Base-by-base conservation (phyloP, 1,139 yeast species). In the Insectozyma bohioensis region DNA sequence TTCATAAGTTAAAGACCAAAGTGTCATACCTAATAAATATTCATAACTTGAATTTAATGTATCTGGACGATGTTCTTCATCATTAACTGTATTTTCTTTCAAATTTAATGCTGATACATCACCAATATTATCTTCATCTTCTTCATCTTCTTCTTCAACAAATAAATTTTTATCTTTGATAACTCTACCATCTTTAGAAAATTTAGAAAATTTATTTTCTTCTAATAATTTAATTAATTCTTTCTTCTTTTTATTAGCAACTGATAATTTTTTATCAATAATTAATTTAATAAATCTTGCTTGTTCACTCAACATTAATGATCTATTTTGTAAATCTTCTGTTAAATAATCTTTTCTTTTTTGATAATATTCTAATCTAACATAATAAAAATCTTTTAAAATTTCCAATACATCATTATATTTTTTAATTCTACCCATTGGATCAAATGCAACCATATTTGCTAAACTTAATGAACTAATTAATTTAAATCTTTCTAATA, bases 361-460 rank as follows among this genome's bases (percentile, higher is more conserved):
- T 62, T 88, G 97, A 56, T 92, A 94, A 56, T 71, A 86, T 41
- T 90, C 97, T 40, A 94, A 67, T 52, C 99, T 78, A 10, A 92
- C 84, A 49, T 72, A 84, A 56, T 81, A 94, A 57, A 84, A 94
- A 47, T 92, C 97, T 41, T 67, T 72, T 48, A 94, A 66, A 26
- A 94, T 92, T 35, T 88, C 95, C 43, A 77, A 75, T 2, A 85
- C 84, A 32, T 71, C 67, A 11, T 78, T 82, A 55, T 90, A 94
- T 54, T 78, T 85, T 54, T 85, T 86, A 46, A 94, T 86, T 48
- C 94, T 78, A 24, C 96, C 95, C 39, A 75, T 74, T n/a, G 95
- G 78, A 61, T 92, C 97, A 61, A 94, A 94, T 0, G 96, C 95
- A 39, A 92, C 96, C 96, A 94, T 88, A 55, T 94, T 94, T 33